phyloP scores from a whole-genome alignment of 176 grass and related monocot species.

The Carex littledalei region DNA sequence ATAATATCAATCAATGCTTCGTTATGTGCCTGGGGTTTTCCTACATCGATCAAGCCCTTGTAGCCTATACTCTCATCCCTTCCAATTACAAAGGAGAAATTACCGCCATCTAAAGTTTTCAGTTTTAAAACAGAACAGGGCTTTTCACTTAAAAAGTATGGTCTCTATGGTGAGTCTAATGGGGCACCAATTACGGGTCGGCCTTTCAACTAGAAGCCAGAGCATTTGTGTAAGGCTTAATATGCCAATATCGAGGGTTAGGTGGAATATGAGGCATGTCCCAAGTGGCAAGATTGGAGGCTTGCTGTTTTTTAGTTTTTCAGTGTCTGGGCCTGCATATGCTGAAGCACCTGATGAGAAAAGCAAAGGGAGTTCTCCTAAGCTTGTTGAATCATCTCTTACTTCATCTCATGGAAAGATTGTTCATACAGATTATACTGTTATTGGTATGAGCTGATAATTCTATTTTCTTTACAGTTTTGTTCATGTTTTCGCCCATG shows the following conservation, averaged over 20 bases:
- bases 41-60: constrained; percentile 28
- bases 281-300: constrained; percentile 48
- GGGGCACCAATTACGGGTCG: constrained; percentile 43
- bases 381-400: constrained; percentile 20
- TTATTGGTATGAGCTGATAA: constrained; percentile 52
- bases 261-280: constrained; percentile 50
- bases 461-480: background rate
- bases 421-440: constrained; percentile 81
- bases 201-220: constrained; percentile 43
- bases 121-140: constrained; percentile 25
- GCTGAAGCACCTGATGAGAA: constrained; percentile 45
- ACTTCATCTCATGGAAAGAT: constrained; percentile 62
- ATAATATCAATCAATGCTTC: constrained; percentile 26
- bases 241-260: constrained; percentile 36
- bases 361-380: constrained; percentile 15
- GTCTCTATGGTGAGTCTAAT: constrained; percentile 53
- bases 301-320: constrained; percentile 59
- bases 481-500: background rate
- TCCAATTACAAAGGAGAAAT: constrained; percentile 35
- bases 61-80: constrained; percentile 30
- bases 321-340: constrained; percentile 38
- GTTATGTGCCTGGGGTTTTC: constrained; percentile 29
- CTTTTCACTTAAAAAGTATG: constrained; percentile 27
- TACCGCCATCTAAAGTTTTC: constrained; percentile 2
- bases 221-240: constrained; percentile 45